Base-by-base conservation (phyloP, 352 stramenopile genomes). In the Phytophthora europaea region DNA sequence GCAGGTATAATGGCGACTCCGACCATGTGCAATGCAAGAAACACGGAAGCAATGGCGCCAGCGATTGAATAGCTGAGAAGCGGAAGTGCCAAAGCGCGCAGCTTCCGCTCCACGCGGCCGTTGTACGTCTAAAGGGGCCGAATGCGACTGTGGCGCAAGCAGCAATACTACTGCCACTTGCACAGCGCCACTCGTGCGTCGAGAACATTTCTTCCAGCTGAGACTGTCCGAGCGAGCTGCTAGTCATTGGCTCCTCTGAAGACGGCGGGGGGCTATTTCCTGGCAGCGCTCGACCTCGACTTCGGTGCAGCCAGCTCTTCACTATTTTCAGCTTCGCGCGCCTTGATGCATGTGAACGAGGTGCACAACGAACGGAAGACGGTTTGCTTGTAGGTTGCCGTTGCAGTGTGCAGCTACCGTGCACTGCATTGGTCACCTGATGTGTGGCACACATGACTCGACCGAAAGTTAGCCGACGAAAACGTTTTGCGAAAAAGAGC, bases 401-500 rank as follows among this genome's bases (percentile, higher is more conserved):
- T 40, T 15, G 34, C 13, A 40, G 34, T 40, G 34, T 5, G 34
- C 10, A 40, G n/a, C n/a, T n/a, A n/a, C n/a, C n/a, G 4, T 40
- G 34, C 9, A 9, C 38, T 45, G 13, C 36, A 45, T 18, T 48
- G 40, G 4, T 15, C 34, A 13, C 36, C 13, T 50, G 13, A n/a
- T 50, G 43, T 50, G 16, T 8, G 43, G 43, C 36, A 45, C 36
- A 45, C 36, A 31, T 31, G 13, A 45, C 13, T 16, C 13, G 36
- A 45, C 36, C 36, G 36, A 45, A 45, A 45, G 36, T 7, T 50
- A 18, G 43, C 7, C 16, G 26, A 15, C 51, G 6, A 33, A 40
- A 64, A 31, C 54, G 56, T 20, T 48, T 43, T 16, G 20, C 26
- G 5, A 28, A 50, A 52, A 69, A 67, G 28, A 67, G 33, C 58